Conservation (phyloP, 768 basidiomycete genomes). For the Amyloporia xantha region DNA sequence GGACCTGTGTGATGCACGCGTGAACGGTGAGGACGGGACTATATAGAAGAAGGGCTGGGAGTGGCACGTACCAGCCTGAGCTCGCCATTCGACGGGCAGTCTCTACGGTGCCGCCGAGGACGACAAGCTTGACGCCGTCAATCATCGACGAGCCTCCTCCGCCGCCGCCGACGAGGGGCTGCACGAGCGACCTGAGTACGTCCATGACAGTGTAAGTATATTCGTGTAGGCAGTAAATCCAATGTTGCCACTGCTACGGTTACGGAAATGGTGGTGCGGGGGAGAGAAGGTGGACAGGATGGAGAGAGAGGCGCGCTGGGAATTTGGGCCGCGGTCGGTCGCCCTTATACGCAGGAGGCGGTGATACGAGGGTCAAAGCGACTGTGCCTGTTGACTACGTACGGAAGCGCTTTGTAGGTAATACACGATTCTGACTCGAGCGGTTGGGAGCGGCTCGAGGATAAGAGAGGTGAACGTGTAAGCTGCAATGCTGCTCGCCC, state of each 20-base stretch:
- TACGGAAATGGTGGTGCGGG: conserved; percentile 19
- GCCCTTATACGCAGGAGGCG: conserved; percentile 6
- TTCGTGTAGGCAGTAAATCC: conserved; percentile 26
- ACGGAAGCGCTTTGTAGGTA: background rate
- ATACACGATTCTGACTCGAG: background rate
- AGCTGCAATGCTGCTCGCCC: too few species aligned
- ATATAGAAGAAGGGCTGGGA: conserved; percentile 1
- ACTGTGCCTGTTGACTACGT: background rate
- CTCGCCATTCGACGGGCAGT: conserved; percentile 78
- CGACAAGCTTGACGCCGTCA: conserved; percentile 87
- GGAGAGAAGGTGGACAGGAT: conserved; percentile 18
- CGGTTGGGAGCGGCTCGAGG: too few species aligned
- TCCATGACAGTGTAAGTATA: conserved; percentile 46
- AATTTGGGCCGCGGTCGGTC: background rate
- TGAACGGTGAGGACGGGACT: conserved; percentile 7
- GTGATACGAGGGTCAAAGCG: conserved; percentile 5
- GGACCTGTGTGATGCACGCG: conserved; percentile 39
- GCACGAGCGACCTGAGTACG: conserved; percentile 73
- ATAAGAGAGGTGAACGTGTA: too few species aligned
- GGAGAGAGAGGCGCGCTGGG: conserved; percentile 16
- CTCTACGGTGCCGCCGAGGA: conserved; percentile 82
- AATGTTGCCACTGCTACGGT: conserved; percentile 28
- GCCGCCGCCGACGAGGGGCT: conserved; percentile 71
- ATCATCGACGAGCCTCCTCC: conserved; percentile 72
- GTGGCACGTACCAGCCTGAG: conserved; percentile 61